Evolutionary conservation across 768 basidiomycete species (phyloP), one percentile per base, ranked within the genome.

Genomic region (Pholiota conissans): DNA sequence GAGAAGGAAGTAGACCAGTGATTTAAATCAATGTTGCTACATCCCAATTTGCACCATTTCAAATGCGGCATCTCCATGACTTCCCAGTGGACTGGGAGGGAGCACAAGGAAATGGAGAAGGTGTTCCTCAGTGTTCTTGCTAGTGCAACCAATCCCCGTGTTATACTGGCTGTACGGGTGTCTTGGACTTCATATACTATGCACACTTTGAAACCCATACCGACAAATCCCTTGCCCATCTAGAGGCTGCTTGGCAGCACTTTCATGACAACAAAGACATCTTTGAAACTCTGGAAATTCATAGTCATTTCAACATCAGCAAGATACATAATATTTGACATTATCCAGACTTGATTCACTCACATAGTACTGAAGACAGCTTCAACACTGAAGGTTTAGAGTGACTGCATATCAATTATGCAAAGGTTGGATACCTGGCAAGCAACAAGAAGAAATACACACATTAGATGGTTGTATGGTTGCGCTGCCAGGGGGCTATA

Each of bases 381-480:
- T 74, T 66, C 61, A 74, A 74, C 56, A 74, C 71, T 0, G 76
- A 79, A 58, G 24, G 42, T 0, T 58, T 71, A 0, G 76, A 79
- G 61, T 67, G 70, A 0, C 67, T 81, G 0, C 80, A 81, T 52
- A 80, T 79, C 47, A 70, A 80, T 61, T 71, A 67, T 42, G 73
- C 76, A 1, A 81, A 81, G 58, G 35, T 61, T 2, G 71, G 64
- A 0, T 74, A 72, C 50, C 42, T 54, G 14, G 71, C 69, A 1
- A 65, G 57, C 13, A 76, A 74, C 52, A 63, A 67, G 28, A 56
- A 66, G 11, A 65, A 71, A 14, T 71, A 70, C 40, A 46, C 62
- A 9, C 32, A 49, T 8, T 78, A 79, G 53, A 82, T 82, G 80
- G 69, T 72, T 0, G 29, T 22, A 0, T 78, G 74, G 73, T 64